Evolutionary conservation across 2,329 filamentous ascomycete species (phyloP), one percentile per base, ranked within the genome.

Genomic region (Pestalotiopsis sp.): DNA sequence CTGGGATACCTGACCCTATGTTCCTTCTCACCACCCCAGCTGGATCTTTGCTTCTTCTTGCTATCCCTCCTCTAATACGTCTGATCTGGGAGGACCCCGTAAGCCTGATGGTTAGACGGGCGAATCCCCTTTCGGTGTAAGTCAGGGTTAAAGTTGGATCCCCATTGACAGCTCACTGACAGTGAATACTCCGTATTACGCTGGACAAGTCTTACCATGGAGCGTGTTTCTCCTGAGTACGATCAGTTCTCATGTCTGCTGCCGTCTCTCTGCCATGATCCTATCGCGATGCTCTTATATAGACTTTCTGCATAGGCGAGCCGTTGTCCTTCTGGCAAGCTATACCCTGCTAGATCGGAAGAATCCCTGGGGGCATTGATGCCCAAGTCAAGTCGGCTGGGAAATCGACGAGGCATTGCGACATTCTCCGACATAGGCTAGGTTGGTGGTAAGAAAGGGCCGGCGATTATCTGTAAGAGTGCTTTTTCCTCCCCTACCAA

Each of bases 331-430:
- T 70, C 70, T 38, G 73, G 73, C 73, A 73, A 74, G 69, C 73
- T 38, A 56, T 70, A 68, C 68, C 69, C 68, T 63, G 73, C 71
- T 67, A 58, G 73, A 71, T 73, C 75, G 76, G 79, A 76, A 78
- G 74, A 73, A 75, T 74, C 75, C 74, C 23, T 23, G 71, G 77
- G 76, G 79, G 76, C 77, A 79, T 82, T 82, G 81, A 78, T 82
- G 80, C 80, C 81, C 80, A 81, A 82, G 75, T 75, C 80, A 81
- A 82, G 75, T 75, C 75, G 71, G 76, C 75, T 77, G 62, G 31
- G 73, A 66, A 66, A 58, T 56, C 57, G 66, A 31, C 58, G 40
- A 62, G 66, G 73, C 70, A 76, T 77, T 74, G 73, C 74, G 76
- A 77, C 71, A 73, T 73, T 74, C 74, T 79, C 78, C 76, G 76